Percentiles rank a stretch among this genome's conserved stretches.
phyloP scores from a whole-genome alignment of 495 filamentous ascomycete genomes.

The Aspergillus baeticus region DNA sequence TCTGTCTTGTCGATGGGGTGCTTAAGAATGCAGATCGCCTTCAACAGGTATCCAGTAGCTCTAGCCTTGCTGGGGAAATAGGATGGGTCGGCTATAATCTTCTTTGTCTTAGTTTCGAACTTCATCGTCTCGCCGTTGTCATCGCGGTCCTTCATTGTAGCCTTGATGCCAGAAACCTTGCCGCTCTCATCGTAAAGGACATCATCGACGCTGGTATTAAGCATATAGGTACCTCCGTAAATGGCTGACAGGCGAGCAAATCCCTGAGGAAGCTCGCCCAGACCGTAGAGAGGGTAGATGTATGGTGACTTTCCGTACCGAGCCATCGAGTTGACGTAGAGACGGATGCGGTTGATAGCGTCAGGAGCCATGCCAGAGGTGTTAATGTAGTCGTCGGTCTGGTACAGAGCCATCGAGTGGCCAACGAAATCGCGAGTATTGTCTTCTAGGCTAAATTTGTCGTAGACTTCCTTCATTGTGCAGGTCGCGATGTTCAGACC shows the following conservation, averaged over 20 bases:
- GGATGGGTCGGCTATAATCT: slow-evolving; percentile 93
- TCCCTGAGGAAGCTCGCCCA: slow-evolving; percentile 96
- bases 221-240: slow-evolving; percentile 98
- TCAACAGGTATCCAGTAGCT: slow-evolving; percentile 83
- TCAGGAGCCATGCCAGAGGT: slow-evolving; percentile 73
- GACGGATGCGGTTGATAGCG: slow-evolving; percentile 84
- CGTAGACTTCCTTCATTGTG: slow-evolving; percentile 96
- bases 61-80: slow-evolving; percentile 92
- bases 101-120: slow-evolving; percentile 92
- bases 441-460: slow-evolving; percentile 93
- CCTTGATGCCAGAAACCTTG: slow-evolving; percentile 91
- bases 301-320: slow-evolving; percentile 98
- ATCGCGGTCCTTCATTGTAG: slow-evolving; percentile 84
- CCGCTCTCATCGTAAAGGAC: slow-evolving; percentile 72
- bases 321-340: slow-evolving; percentile 98
- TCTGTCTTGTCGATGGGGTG: slow-evolving; percentile 89
- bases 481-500: slow-evolving; percentile 74
- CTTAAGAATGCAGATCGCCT: slow-evolving; percentile 95
- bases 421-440: slow-evolving; percentile 94
- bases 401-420: slow-evolving; percentile 96
- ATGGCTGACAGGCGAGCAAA: slow-evolving; percentile 97
- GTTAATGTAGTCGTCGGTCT: slow-evolving; percentile 81
- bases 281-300: slow-evolving; percentile 97
- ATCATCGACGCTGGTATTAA: slow-evolving; percentile 92
- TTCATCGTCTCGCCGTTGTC: slow-evolving; percentile 81